Conservation (phyloP, 495 filamentous ascomycete species). For the Platismatia glauca region DNA sequence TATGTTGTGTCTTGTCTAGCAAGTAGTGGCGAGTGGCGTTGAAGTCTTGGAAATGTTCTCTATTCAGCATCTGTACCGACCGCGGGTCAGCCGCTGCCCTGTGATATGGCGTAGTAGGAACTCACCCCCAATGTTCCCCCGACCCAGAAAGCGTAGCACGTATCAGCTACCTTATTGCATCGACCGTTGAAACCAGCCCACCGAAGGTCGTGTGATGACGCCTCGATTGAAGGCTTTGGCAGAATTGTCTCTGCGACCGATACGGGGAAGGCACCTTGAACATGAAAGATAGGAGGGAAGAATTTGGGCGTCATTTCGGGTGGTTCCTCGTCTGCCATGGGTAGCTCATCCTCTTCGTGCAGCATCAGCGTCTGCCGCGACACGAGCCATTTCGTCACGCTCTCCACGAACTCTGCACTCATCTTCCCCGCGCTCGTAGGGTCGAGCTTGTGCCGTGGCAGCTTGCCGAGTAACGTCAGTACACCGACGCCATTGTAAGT, state of each 20-base stretch:
- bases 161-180: slow-evolving; percentile 80
- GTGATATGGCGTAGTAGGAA: background rate
- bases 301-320: background rate
- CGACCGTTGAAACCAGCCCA: slow-evolving; percentile 77
- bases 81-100: slow-evolving; percentile 14
- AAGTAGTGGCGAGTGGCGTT: slow-evolving; percentile 63
- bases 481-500: slow-evolving; percentile 77
- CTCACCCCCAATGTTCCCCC: slow-evolving; percentile 57
- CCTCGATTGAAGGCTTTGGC: slow-evolving; percentile 1
- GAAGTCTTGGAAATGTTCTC: slow-evolving; percentile 50
- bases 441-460: slow-evolving; percentile 25
- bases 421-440: slow-evolving; percentile 1
- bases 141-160: slow-evolving; percentile 93
- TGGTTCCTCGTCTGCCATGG: slow-evolving; percentile 9
- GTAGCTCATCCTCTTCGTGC: slow-evolving; percentile 41
- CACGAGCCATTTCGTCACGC: slow-evolving; percentile 55
- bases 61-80: slow-evolving; percentile 52
- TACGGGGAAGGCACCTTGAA: slow-evolving; percentile 7
- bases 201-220: slow-evolving; percentile 34
- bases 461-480: slow-evolving; percentile 57
- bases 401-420: slow-evolving; percentile 31
- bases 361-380: slow-evolving; percentile 57
- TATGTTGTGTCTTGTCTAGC: slow-evolving; percentile 80
- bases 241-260: background rate
- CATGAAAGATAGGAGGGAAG: slow-evolving; percentile 9